These are phyloP conservation scores for Ceratocystis harringtonii DNA, from an alignment of 2,329 filamentous ascomycete genomes.

Conservation along the genomic window DNA sequence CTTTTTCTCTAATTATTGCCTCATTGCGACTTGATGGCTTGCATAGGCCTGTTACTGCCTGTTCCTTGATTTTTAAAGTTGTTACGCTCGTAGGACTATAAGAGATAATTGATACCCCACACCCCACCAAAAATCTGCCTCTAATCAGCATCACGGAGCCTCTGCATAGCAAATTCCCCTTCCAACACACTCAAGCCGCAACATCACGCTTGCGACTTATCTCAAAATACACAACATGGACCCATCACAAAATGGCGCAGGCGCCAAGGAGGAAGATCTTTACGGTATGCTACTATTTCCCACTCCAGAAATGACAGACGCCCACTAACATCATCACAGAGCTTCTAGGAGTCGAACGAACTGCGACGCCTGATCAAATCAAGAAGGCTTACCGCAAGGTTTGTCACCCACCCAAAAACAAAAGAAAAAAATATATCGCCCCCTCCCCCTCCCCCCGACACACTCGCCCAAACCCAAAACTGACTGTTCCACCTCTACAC, in stretches of 20 bases:
- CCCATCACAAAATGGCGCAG: slow-evolving; percentile 14
- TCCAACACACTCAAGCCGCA: slow-evolving; percentile 8
- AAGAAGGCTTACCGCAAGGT: slow-evolving; percentile 96
- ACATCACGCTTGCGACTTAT: slow-evolving; percentile 3
- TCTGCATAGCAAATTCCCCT: neutral
- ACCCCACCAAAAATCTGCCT: slow-evolving; percentile 14
- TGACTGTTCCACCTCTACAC: slow-evolving; percentile 14
- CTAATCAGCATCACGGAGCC: slow-evolving; percentile 4
- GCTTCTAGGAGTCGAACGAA: slow-evolving; percentile 60
- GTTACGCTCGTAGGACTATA: neutral
- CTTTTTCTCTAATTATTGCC: neutral
- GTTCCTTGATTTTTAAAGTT: neutral
- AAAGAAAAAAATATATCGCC: neutral
- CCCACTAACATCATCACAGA: slow-evolving; percentile 33
- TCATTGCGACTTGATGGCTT: neutral
- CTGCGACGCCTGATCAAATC: slow-evolving; percentile 63
- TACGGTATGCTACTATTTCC: slow-evolving; percentile 34
- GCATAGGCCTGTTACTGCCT: neutral
- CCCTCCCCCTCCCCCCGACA: neutral
- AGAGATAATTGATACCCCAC: slow-evolving; percentile 11
- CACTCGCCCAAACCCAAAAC: too few relatives aligned
- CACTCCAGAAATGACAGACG: neutral
- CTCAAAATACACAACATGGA: neutral
- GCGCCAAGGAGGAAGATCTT: slow-evolving; percentile 39
- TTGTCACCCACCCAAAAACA: slow-evolving; percentile 16